Percentiles rank a stretch among this genome's conserved stretches.
phyloP scores from a whole-genome alignment of 2,329 filamentous ascomycete species.

The Colletotrichum sp. region DNA sequence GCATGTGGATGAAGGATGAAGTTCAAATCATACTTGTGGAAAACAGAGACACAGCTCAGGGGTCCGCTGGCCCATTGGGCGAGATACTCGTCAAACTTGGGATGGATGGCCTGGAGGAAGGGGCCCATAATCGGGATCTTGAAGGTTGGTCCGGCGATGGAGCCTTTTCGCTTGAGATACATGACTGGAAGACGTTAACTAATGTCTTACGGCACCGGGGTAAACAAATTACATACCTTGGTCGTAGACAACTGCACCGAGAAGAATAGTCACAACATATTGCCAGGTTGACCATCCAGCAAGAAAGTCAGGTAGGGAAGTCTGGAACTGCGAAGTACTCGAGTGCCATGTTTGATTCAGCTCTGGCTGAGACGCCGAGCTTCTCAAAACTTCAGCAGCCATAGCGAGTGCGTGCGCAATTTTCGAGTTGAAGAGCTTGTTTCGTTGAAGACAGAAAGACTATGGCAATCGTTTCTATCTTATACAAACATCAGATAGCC shows the following conservation, averaged over 20 bases:
- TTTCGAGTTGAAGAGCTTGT: not conserved
- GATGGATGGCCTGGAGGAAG: constrained; percentile 76
- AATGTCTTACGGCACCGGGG: too few species aligned
- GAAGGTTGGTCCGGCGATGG: constrained; percentile 66
- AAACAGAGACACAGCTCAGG: constrained; percentile 82
- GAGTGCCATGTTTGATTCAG: not conserved
- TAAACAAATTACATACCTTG: too few species aligned
- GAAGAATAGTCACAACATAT: constrained; percentile 34
- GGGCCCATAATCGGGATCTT: constrained; percentile 77
- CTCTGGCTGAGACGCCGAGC: not conserved
- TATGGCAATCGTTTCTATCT: not conserved
- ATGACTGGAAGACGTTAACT: constrained; percentile 49
- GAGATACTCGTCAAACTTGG: constrained; percentile 75
- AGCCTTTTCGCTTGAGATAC: constrained; percentile 66
- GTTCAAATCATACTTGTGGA: constrained; percentile 70
- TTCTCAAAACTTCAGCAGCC: not conserved
- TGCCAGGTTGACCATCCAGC: constrained; percentile 31
- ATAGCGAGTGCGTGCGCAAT: not conserved
- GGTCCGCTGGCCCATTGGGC: constrained; percentile 80
- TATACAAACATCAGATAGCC: not conserved
- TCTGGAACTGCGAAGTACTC: not conserved
- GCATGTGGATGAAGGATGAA: not conserved
- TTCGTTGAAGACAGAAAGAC: not conserved
- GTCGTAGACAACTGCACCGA: constrained; percentile 41
- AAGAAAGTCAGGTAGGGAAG: not conserved